A percentile compares a stretch with the other conserved stretches of the same genome.
These are phyloP conservation scores for Hibiscus mutabilis DNA, from an alignment of 345 rosid genomes.

Conservation along the genomic window DNA sequence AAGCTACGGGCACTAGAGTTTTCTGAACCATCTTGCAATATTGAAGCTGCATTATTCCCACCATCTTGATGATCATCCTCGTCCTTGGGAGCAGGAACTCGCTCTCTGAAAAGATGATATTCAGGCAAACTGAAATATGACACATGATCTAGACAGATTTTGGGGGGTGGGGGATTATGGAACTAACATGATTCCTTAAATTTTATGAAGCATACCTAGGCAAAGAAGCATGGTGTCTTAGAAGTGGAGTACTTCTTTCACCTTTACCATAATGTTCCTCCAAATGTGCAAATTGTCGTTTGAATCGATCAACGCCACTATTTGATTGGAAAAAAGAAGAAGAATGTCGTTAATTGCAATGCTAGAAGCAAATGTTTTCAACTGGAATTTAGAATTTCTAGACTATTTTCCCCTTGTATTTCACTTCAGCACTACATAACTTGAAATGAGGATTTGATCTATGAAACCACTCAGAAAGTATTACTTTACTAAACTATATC, in stretches of 20 bases:
- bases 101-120: constrained; percentile 48
- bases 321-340: constrained; percentile 9
- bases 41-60: no score
- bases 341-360: background rate
- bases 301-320: constrained; percentile 98
- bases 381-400: background rate
- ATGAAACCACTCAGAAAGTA: background rate
- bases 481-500: background rate
- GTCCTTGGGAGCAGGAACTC: constrained; percentile 70
- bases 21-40: constrained; percentile 34
- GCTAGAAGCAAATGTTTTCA: constrained; percentile 2
- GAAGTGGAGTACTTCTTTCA: constrained; percentile 68
- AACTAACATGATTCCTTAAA: background rate
- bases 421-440: background rate
- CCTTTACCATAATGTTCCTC: constrained; percentile 87
- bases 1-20: constrained; percentile 56
- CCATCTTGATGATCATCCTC: no score
- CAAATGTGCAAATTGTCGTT: constrained; percentile 95
- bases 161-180: no score
- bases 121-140: background rate
- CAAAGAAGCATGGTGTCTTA: constrained; percentile 88
- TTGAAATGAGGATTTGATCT: background rate
- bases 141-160: background rate
- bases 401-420: background rate
- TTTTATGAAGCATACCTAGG: constrained; percentile 55